Evolutionary conservation across 139 green algal genomes (phyloP).

Genomic region (Haematococcus sp.): DNA sequence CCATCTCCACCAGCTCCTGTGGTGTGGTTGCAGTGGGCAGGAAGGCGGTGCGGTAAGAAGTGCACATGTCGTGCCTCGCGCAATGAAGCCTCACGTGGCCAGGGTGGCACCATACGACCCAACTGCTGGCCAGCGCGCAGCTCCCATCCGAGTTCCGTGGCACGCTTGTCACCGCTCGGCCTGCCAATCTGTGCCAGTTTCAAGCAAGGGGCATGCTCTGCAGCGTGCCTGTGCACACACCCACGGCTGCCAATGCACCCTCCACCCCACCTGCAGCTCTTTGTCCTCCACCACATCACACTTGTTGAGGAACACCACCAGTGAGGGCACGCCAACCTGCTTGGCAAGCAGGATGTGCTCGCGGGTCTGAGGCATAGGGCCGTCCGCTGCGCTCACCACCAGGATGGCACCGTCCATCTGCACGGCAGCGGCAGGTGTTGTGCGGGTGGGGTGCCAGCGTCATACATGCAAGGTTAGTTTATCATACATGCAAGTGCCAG

Average conservation of each 20-base stretch:
- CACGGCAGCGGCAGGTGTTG: slow-evolving; percentile 1
- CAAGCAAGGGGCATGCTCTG: too few species aligned
- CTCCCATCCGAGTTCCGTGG: too few species aligned
- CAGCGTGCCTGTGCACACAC: not conserved
- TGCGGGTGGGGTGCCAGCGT: too few species aligned
- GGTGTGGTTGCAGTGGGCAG: not conserved
- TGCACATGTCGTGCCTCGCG: too few species aligned
- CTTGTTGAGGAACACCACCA: slow-evolving; percentile 99
- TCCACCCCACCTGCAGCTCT: slow-evolving; percentile 75
- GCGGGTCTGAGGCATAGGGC: slow-evolving; percentile 98
- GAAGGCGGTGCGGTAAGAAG: not conserved
- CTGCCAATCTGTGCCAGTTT: not conserved
- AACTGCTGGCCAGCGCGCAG: too few species aligned
- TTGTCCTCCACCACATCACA: slow-evolving; percentile 95
- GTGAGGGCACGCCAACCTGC: slow-evolving; percentile 93
- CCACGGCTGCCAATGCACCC: not conserved
- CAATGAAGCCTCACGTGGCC: not conserved
- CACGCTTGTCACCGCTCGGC: too few species aligned
- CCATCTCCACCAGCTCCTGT: slow-evolving; percentile 99
- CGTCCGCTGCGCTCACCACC: slow-evolving; percentile 94
- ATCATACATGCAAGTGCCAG: too few species aligned
- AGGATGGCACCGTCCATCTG: slow-evolving; percentile 99
- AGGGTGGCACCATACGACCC: too few species aligned
- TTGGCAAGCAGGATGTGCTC: slow-evolving; percentile 96
- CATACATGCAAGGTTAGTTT: too few species aligned